Evolutionary conservation across 2,329 filamentous ascomycete genomes (phyloP).

Genomic region (Fusarium sp.): DNA sequence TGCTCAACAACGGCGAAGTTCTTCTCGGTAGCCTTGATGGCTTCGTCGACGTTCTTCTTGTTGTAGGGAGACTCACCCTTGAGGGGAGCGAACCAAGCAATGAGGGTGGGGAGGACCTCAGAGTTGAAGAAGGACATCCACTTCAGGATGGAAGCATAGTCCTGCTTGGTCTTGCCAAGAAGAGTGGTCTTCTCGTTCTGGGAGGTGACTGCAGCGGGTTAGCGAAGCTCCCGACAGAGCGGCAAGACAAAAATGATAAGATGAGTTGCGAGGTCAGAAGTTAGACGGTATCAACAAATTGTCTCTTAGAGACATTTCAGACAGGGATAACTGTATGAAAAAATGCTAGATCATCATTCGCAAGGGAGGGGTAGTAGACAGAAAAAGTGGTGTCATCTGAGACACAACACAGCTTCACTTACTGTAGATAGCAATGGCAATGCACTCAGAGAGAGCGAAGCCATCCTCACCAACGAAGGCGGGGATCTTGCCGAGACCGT

Average conservation of each 20-base stretch:
- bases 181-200: slow-evolving; percentile 99
- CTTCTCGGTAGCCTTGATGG: slow-evolving; percentile 75
- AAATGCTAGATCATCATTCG: slow-evolving; percentile 76
- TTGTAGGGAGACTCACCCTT: slow-evolving; percentile 88
- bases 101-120: slow-evolving; percentile 81
- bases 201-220: slow-evolving; percentile 80
- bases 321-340: slow-evolving; percentile 97
- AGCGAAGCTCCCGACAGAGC: slow-evolving; percentile 47
- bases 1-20: slow-evolving; percentile 81
- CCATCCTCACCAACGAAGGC: slow-evolving; percentile 94
- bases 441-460: slow-evolving; percentile 87
- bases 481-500: slow-evolving; percentile 90
- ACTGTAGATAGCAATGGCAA: slow-evolving; percentile 98
- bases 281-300: slow-evolving; percentile 90
- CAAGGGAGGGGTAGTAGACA: slow-evolving; percentile 30
- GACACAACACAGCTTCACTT: slow-evolving; percentile 61
- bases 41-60: slow-evolving; percentile 95
- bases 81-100: slow-evolving; percentile 87
- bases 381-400: slow-evolving; percentile 48
- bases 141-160: slow-evolving; percentile 96
- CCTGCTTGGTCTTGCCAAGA: slow-evolving; percentile 99
- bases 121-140: slow-evolving; percentile 98
- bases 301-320: slow-evolving; percentile 73
- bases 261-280: slow-evolving; percentile 72
- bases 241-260: slow-evolving; percentile 46